phyloP scores from a whole-genome alignment of 805 yeast genomes.

The Blastobotrys muscicola region DNA sequence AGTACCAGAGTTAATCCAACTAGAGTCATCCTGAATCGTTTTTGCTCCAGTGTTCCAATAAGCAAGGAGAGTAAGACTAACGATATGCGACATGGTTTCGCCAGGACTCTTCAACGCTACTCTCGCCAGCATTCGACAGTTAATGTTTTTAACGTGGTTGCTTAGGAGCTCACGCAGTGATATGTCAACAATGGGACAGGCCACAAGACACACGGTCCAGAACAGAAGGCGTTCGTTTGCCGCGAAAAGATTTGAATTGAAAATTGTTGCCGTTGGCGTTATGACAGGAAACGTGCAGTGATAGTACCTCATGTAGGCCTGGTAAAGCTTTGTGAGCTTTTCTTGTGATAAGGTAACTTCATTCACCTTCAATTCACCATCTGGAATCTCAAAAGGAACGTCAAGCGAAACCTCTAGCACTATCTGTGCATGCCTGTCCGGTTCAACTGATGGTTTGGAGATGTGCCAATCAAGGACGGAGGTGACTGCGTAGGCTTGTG shows the following conservation, averaged over 20 bases:
- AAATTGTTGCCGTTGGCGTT: neutral
- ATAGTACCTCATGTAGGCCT: slow-evolving; percentile 5
- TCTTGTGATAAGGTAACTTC: neutral
- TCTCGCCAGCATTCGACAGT: too few species aligned
- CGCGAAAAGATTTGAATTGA: too few species aligned
- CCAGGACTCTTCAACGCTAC: neutral
- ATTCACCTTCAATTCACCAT: slow-evolving; percentile 1
- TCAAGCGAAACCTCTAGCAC: too few species aligned
- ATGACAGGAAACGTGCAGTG: slow-evolving; percentile 9
- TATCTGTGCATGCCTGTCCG: too few species aligned
- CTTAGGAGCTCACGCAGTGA: slow-evolving; percentile 1
- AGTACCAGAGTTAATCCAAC: slow-evolving; percentile 3
- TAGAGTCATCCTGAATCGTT: slow-evolving; percentile 3
- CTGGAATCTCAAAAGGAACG: slow-evolving; percentile 2
- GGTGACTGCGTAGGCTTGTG: too few species aligned
- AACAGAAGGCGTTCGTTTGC: slow-evolving; percentile 1
- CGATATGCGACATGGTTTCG: slow-evolving; percentile 1
- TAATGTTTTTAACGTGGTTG: slow-evolving; percentile 1
- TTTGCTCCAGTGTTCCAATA: slow-evolving; percentile 4
- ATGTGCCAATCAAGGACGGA: too few species aligned
- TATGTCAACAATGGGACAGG: neutral
- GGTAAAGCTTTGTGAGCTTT: neutral
- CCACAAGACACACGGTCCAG: slow-evolving; percentile 7
- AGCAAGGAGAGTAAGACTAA: neutral
- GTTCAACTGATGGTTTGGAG: too few species aligned